These are phyloP conservation scores for Aspergillus olivimuriae DNA, from an alignment of 495 filamentous ascomycete species.

Conservation along the genomic window DNA sequence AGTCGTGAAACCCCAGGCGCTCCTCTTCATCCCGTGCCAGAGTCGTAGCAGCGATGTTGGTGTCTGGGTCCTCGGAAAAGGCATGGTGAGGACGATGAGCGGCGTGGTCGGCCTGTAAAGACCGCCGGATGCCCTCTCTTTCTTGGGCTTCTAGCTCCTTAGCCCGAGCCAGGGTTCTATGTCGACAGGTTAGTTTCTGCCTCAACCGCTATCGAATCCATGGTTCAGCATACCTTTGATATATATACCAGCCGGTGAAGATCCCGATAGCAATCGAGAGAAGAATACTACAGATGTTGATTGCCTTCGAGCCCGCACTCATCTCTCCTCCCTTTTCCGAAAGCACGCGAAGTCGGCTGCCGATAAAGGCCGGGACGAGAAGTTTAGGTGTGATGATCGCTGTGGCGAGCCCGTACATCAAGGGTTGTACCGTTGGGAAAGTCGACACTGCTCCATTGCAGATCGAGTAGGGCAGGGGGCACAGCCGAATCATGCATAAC, in stretches of 20 bases:
- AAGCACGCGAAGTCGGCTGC: constrained; percentile 58
- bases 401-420: constrained; percentile 75
- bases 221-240: constrained; percentile 52
- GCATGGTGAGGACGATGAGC: constrained; percentile 30
- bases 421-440: constrained; percentile 76
- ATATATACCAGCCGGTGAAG: constrained; percentile 78
- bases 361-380: constrained; percentile 89
- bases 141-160: constrained; percentile 81
- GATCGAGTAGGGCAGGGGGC: constrained; percentile 89
- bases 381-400: constrained; percentile 74
- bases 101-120: constrained; percentile 34
- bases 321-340: constrained; percentile 61
- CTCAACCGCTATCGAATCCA: no score
- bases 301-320: constrained; percentile 46
- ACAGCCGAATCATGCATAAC: constrained; percentile 86
- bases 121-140: constrained; percentile 41
- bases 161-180: constrained; percentile 73
- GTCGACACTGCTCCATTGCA: constrained; percentile 93
- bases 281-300: constrained; percentile 80
- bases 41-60: constrained; percentile 35
- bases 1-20: constrained; percentile 40
- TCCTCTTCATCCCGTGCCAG: constrained; percentile 45
- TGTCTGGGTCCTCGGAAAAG: constrained; percentile 42
- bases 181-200: no score
- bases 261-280: constrained; percentile 63